Base-by-base conservation (phyloP, 176 grass and related monocot species). In the Ananas comosus region DNA sequence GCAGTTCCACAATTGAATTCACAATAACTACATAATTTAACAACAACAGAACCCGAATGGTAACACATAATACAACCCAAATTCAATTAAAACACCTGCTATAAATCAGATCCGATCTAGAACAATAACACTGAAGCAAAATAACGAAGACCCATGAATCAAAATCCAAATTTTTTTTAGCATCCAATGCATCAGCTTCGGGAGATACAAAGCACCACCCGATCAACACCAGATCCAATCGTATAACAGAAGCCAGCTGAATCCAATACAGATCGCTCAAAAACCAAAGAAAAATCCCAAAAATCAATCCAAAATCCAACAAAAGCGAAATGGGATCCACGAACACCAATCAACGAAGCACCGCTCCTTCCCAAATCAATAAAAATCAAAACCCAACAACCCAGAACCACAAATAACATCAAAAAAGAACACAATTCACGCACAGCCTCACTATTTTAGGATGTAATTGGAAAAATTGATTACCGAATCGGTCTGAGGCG, bases 161-260 rank as follows among this genome's bases (percentile, higher is more conserved):
- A 74, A 84, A 66, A 64, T 66, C 68, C 67, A 58, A 58, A 83
- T 33, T 4, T 13, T 48, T 48, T 70, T 69, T 50, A 65, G 72
- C 71, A 64, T 51, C 48, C 51, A 10, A 48, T 53, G 11, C 70
- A 88, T 74, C 79, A 74, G 79, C 76, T 72, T 21, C 0, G 50
- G 25, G 2, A 67, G 14, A 48, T 9, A 13, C 42, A 2, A 47
- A 9, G 64, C 13, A 33, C 65, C 23, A 64, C 72, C 76, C 79
- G 86, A 81, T 88, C 74, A 70, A 75, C 77, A 74, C 61, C 86
- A 84, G 86, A 84, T 88, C 86, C 78, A 74, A 18, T 42, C 49
- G 51, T 11, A 67, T 11, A 67, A 48, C n/a, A n/a, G 47, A 49
- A 9, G 19, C 12, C 65, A 48, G 8, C 65, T 16, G 13, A 48